These are phyloP conservation scores for Ganoderma multipileum DNA, from an alignment of 1,284 basidiomycete species.

Conservation along the genomic window DNA sequence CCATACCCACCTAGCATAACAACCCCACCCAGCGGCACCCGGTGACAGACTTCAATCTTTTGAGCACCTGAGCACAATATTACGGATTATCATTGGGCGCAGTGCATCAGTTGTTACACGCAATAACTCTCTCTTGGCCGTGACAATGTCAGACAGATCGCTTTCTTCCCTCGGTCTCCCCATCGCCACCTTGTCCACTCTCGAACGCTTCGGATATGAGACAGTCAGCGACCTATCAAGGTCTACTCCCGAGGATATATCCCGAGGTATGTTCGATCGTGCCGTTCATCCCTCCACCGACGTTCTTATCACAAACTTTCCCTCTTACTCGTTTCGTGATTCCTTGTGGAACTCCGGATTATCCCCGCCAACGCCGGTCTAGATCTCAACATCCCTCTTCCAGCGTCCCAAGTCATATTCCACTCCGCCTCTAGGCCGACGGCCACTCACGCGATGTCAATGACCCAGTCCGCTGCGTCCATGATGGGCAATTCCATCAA, in stretches of 20 bases:
- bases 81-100: background rate
- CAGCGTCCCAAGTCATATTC: constrained; percentile 52
- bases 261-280: constrained; percentile 46
- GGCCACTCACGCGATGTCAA: constrained; percentile 37
- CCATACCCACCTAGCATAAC: background rate
- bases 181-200: constrained; percentile 46
- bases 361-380: background rate
- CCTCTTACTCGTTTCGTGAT: constrained; percentile 8
- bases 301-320: background rate
- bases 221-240: constrained; percentile 52
- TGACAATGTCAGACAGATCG: constrained; percentile 37
- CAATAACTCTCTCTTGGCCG: constrained; percentile 2
- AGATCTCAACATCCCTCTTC: constrained; percentile 57
- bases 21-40: background rate
- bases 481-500: constrained; percentile 44
- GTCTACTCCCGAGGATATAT: constrained; percentile 48
- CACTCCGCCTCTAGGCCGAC: constrained; percentile 44
- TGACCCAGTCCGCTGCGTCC: constrained; percentile 64
- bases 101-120: background rate
- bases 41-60: background rate
- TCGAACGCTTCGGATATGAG: constrained; percentile 58
- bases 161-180: constrained; percentile 49
- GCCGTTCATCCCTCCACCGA: background rate
- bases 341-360: constrained; percentile 7
- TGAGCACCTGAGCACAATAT: background rate